Evolutionary conservation across 257 asterid species (phyloP).

Genomic region (Thymus quinquecostatus): DNA sequence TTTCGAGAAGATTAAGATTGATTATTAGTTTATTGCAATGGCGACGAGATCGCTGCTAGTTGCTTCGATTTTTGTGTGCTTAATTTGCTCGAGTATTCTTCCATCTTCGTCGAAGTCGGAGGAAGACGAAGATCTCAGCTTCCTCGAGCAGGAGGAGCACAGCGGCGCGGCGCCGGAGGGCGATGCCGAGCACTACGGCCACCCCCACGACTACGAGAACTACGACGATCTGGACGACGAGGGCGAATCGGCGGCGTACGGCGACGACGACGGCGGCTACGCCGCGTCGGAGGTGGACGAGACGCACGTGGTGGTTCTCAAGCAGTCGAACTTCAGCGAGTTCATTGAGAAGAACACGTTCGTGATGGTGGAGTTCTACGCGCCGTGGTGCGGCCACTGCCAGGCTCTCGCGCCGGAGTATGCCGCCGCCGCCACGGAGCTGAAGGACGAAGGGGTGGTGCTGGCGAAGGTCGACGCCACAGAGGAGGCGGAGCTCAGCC

Average conservation of each 20-base stretch:
- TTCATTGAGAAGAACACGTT: conserved; percentile 60
- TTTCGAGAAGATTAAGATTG: background rate
- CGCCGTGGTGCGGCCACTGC: conserved; percentile 96
- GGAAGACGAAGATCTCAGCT: conserved; percentile 80
- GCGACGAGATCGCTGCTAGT: conserved; percentile 43
- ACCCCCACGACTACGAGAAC: conserved; percentile 59
- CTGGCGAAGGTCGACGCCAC: conserved; percentile 85
- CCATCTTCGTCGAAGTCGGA: conserved; percentile 42
- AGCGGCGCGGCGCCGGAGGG: conserved; percentile 30
- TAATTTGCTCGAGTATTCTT: conserved; percentile 39
- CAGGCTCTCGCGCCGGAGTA: conserved; percentile 84
- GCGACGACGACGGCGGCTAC: conserved; percentile 51
- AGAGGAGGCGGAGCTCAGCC: conserved; percentile 73
- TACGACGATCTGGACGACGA: conserved; percentile 61
- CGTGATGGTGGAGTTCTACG: conserved; percentile 91
- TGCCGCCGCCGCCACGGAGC: conserved; percentile 79
- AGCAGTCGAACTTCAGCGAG: conserved; percentile 67
- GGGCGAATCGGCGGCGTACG: conserved; percentile 38
- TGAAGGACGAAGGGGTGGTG: conserved; percentile 69
- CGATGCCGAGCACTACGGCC: conserved; percentile 37
- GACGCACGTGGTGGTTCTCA: conserved; percentile 69
- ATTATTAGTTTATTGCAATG: conserved; percentile 28
- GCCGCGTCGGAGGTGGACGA: conserved; percentile 62
- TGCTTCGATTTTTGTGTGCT: conserved; percentile 48
- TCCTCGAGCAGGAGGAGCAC: conserved; percentile 64